Base-by-base conservation (phyloP, 176 grass and related monocot genomes). In the Triticum urartu region DNA sequence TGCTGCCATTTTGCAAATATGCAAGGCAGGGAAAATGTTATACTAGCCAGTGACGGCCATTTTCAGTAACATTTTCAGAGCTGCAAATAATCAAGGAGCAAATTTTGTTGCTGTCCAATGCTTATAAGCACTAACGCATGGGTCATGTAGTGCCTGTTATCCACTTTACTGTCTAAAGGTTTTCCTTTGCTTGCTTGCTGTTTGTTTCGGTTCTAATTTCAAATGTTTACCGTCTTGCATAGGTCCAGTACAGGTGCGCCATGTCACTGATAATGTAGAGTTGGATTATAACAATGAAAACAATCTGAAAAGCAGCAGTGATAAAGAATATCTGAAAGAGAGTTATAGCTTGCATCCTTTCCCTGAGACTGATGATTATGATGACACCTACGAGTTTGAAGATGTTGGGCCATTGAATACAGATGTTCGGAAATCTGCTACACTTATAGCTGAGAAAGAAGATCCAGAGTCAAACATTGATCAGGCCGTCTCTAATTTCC, bases 401-500 rank as follows among this genome's bases (percentile, higher is more conserved):
- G 85, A 88, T 86, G 64, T 79, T 81, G 86, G 81, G 13, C 58
- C 64, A 70, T 24, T 86, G 40, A 79, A 84, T 84, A 70, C 66
- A 59, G 84, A 92, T 79, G 35, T 60, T 56, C 47, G 89, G 75
- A 80, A 91, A 45, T 40, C 81, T 71, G 66, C 75, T 88, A 28
- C 50, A 81, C 77, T 68, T 81, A 76, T 88, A 70, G 80, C 74
- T 35, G 86, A 81, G 78, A 92, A 93, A 81, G 87, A 94, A 81
- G 90, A 94, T 75, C 20, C 64, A 42, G 89, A 94, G 87, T 86
- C 68, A 63, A 79, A 63, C 84, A 80, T 94, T 86, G 80, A 94
- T 68, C 77, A 91, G 77, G 65, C 86, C 75, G 65, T 99, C 66
- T 86, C 75, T 59, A 81, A 96, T 90, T 94, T 92, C 86, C 67